Evolutionary conservation across 768 basidiomycete species (phyloP).

Genomic region (Agaricus subrufescens): DNA sequence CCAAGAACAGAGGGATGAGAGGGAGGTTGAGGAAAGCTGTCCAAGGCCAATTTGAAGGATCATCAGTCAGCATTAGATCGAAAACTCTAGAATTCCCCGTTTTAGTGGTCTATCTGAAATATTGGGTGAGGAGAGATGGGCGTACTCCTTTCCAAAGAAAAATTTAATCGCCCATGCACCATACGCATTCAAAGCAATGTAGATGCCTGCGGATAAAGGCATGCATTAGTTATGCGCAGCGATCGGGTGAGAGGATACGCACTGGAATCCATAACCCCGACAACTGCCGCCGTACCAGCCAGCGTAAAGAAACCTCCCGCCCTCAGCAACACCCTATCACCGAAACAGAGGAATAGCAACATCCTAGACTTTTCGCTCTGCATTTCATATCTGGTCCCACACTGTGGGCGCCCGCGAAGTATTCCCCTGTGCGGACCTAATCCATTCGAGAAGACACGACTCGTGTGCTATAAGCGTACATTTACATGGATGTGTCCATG

Average conservation of each 20-base stretch:
- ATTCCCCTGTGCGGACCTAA: conserved; percentile 61
- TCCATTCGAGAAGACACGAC: conserved; percentile 75
- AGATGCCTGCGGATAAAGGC: conserved; percentile 25
- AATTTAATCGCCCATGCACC: conserved; percentile 68
- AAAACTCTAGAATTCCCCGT: conserved; percentile 43
- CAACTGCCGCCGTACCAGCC: conserved; percentile 42
- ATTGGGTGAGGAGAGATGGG: not conserved
- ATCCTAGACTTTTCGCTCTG: conserved; percentile 57
- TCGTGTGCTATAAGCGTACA: conserved; percentile 83
- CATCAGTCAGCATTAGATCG: conserved; percentile 58
- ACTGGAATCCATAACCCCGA: conserved; percentile 61
- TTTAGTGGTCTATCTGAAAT: not conserved
- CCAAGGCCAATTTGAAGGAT: conserved; percentile 72
- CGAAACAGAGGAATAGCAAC: conserved; percentile 43
- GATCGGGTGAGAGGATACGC: conserved; percentile 17
- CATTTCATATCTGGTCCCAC: conserved; percentile 60
- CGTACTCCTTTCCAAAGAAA: conserved; percentile 67
- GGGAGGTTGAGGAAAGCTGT: conserved; percentile 73
- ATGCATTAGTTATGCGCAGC: not conserved
- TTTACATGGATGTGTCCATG: conserved; percentile 77
- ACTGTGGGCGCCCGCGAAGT: conserved; percentile 69
- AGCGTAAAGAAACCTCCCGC: conserved; percentile 50
- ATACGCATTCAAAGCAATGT: conserved; percentile 54
- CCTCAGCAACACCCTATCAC: conserved; percentile 45
- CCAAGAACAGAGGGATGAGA: conserved; percentile 61